phyloP scores from a whole-genome alignment of 139 green algal genomes.

The Gonium pectorale region DNA sequence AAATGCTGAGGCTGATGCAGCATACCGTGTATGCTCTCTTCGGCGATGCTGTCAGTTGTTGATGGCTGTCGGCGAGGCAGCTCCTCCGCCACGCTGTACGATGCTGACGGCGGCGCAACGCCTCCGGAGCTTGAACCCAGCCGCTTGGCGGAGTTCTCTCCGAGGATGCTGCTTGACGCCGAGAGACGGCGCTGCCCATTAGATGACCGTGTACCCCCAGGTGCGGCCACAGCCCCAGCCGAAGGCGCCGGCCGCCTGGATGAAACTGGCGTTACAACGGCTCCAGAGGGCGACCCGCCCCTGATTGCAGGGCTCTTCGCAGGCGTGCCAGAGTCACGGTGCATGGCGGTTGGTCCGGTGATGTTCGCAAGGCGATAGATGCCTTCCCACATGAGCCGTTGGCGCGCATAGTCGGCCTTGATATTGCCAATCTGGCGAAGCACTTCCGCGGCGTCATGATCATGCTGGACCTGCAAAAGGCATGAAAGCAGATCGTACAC shows the following conservation, averaged over 20 bases:
- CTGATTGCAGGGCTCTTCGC: too few species aligned
- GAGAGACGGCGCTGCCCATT: too few species aligned
- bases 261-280: neutral
- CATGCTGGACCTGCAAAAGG: constrained; percentile 30
- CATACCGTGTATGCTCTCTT: neutral
- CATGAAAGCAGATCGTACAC: too few species aligned
- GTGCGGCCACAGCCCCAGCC: too few species aligned
- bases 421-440: constrained; percentile 4
- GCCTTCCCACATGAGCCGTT: constrained; percentile 25
- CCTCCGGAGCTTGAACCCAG: too few species aligned
- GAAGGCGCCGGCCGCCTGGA: neutral
- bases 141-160: neutral
- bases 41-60: neutral
- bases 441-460: constrained; percentile 5
- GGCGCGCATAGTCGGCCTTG: constrained; percentile 28
- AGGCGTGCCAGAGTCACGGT: neutral
- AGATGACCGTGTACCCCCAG: too few species aligned
- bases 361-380: constrained; percentile 25
- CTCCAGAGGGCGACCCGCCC: neutral
- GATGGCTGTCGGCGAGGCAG: neutral
- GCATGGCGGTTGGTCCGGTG: neutral
- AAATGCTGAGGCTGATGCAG: too few species aligned
- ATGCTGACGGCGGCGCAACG: too few species aligned
- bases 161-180: neutral
- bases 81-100: too few species aligned